A percentile compares a stretch with the other conserved stretches of the same genome.
Evolutionary conservation across 441 rosid species (phyloP).

Genomic region (Adansonia gregorii): DNA sequence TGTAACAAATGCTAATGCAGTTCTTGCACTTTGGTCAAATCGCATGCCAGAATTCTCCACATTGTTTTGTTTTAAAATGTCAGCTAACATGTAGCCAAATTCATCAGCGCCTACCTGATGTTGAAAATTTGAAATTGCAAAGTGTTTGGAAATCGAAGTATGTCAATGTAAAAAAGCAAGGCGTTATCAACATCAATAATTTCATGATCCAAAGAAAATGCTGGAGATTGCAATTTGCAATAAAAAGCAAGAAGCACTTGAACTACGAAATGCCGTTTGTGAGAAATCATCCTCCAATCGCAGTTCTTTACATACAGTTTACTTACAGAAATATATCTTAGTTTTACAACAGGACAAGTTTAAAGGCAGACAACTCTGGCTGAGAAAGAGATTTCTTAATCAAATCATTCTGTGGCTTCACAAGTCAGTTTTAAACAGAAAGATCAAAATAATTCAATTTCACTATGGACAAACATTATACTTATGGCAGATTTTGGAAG

Average conservation of each 20-base stretch:
- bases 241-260: conserved; percentile 1
- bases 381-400: background rate
- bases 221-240: conserved; percentile 18
- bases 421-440: background rate
- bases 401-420: background rate
- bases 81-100: conserved; percentile 88
- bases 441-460: background rate
- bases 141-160: background rate
- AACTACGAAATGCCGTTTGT: conserved; percentile 14
- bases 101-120: conserved; percentile 91
- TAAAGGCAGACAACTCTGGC: too few relatives aligned
- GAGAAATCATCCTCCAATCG: background rate
- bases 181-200: conserved; percentile 17
- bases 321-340: background rate
- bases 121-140: conserved; percentile 1
- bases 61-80: conserved; percentile 73
- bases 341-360: background rate
- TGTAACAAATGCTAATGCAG: conserved; percentile 94
- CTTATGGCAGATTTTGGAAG: background rate
- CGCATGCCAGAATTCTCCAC: conserved; percentile 84
- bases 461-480: background rate
- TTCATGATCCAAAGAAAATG: conserved; percentile 15
- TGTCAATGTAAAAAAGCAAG: conserved; percentile 13
- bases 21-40: conserved; percentile 78
- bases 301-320: background rate